These are phyloP conservation scores for Geotrichum aggregatum DNA, from an alignment of 1,139 yeast species.

Conservation along the genomic window DNA sequence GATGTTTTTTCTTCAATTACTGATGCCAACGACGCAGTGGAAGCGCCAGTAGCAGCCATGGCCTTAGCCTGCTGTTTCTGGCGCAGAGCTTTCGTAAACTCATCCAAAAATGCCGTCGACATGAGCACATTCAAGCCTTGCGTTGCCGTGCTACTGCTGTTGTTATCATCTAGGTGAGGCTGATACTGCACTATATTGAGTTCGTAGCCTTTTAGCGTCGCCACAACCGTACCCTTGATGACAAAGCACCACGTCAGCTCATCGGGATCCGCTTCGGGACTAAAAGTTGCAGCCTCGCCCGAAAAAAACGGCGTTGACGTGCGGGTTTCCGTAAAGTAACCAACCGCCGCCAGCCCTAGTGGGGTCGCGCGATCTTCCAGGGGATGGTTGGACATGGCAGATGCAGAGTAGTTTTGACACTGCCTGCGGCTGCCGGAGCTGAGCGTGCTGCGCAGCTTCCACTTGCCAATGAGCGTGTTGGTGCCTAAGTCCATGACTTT, in stretches of 20 bases:
- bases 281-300: not conserved
- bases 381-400: not conserved
- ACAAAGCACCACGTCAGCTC: constrained; percentile 11
- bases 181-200: not conserved
- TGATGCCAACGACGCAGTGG: constrained; percentile 2
- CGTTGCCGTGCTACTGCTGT: not conserved
- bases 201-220: constrained; percentile 11
- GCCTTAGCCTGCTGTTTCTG: constrained; percentile 3
- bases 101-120: constrained; percentile 7
- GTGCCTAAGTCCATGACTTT: constrained; percentile 8
- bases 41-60: not conserved
- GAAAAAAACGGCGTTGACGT: not conserved
- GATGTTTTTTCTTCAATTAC: not conserved
- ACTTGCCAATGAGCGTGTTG: constrained; percentile 7
- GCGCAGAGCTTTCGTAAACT: constrained; percentile 10
- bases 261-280: not conserved
- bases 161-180: not conserved
- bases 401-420: not conserved
- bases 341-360: not conserved
- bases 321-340: not conserved
- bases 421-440: not conserved
- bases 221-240: constrained; percentile 9
- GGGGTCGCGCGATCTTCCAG: not conserved
- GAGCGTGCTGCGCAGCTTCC: constrained; percentile 2
- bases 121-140: not conserved